A percentile compares a stretch with the other conserved stretches of the same genome.
These are phyloP conservation scores for Talaromyces trachyspermus DNA, from an alignment of 495 filamentous ascomycete species.

Conservation along the genomic window DNA sequence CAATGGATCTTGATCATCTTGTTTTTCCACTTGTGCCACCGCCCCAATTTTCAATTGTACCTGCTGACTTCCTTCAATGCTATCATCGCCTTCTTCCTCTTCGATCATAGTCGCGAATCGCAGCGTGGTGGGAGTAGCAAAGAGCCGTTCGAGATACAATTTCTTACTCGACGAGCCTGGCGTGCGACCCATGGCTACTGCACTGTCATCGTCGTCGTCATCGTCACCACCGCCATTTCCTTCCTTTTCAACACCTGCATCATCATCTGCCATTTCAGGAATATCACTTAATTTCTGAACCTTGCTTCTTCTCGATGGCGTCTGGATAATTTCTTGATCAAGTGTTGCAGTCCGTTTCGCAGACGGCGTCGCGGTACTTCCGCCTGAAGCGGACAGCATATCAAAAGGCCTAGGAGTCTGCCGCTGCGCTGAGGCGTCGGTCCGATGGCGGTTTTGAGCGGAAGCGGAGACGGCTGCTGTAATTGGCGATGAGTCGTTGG, in stretches of 20 bases:
- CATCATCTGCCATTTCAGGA: conserved; percentile 18
- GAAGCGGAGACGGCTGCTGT: conserved; percentile 24
- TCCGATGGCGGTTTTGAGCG: conserved; percentile 50
- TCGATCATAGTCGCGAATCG: conserved; percentile 41
- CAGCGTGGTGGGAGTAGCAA: conserved; percentile 55
- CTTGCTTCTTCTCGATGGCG: conserved; percentile 29
- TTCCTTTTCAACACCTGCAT: conserved; percentile 26
- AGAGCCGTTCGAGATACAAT: conserved; percentile 50
- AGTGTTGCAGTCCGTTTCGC: conserved; percentile 24
- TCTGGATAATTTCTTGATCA: conserved; percentile 28
- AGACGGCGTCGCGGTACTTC: conserved; percentile 37
- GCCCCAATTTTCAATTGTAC: conserved; percentile 18
- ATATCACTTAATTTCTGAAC: conserved; percentile 16
- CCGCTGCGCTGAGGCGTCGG: conserved; percentile 92
- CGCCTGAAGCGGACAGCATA: conserved; percentile 55
- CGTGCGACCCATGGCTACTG: conserved; percentile 43
- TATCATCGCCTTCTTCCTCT: conserved; percentile 10
- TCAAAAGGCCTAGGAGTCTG: conserved; percentile 85
- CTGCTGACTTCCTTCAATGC: conserved; percentile 10
- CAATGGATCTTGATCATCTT: conserved; percentile 12
- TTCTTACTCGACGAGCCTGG: conserved; percentile 57
- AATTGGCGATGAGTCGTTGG: conserved; percentile 42
- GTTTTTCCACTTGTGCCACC: no score
- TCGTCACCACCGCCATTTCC: conserved; percentile 28
- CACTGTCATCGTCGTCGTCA: conserved; percentile 26